Evolutionary conservation across 2,329 filamentous ascomycete genomes (phyloP).

Genomic region (Epichloe scottii): DNA sequence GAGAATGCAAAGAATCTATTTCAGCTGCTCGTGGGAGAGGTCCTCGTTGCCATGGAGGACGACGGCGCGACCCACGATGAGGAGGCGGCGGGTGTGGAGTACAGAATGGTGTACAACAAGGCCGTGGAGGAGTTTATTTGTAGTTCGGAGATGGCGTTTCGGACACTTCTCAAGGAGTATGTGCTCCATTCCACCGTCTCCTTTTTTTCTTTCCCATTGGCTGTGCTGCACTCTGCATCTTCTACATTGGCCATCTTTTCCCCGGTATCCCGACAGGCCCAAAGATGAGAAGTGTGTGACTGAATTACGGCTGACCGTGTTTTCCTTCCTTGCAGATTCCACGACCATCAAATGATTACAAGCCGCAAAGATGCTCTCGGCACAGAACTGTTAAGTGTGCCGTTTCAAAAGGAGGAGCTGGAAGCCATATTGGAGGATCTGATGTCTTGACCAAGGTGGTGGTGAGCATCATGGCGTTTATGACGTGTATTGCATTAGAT

Average conservation of each 20-base stretch:
- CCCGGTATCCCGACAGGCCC: too few species aligned
- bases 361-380: conserved; percentile 76
- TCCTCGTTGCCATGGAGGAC: conserved; percentile 58
- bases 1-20: conserved; percentile 88
- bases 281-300: too few species aligned
- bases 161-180: conserved; percentile 84
- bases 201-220: not conserved
- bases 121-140: conserved; percentile 95
- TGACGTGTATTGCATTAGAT: not conserved
- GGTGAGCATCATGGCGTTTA: too few species aligned
- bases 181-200: conserved; percentile 15
- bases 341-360: conserved; percentile 95
- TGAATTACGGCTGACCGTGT: conserved; percentile 11
- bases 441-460: conserved; percentile 14
- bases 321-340: conserved; percentile 44
- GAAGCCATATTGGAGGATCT: conserved; percentile 76
- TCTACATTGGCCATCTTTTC: not conserved
- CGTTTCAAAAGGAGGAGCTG: conserved; percentile 77
- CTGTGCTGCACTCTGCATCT: not conserved
- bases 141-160: conserved; percentile 89
- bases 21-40: conserved; percentile 70
- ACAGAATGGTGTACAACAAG: conserved; percentile 84
- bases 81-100: conserved; percentile 63
- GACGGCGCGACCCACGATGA: conserved; percentile 31
- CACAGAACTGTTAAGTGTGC: conserved; percentile 73